Conservation (phyloP, 2,329 filamentous ascomycete species). For the Kalaharituber pfeilii region DNA sequence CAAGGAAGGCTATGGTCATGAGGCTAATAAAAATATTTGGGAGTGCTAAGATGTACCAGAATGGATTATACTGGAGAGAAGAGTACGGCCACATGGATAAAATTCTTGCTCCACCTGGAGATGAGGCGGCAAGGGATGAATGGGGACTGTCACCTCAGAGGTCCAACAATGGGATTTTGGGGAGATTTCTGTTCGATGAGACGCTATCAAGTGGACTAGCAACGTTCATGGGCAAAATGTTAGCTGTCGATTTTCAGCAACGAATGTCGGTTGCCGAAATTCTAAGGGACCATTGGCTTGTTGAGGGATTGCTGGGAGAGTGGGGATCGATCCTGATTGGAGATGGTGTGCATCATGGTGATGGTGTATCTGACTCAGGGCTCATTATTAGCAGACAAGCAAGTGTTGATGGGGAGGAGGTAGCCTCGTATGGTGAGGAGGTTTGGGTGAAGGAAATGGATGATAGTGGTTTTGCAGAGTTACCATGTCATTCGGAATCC, state of each 20-base stretch:
- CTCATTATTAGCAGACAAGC: too few relatives aligned
- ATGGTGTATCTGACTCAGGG: background rate
- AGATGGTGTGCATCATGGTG: background rate
- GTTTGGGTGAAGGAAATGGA: background rate
- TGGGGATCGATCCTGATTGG: slow-evolving; percentile 11
- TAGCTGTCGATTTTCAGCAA: slow-evolving; percentile 9
- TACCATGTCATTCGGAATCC: too few relatives aligned
- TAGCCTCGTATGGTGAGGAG: background rate
- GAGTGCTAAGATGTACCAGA: slow-evolving; percentile 10
- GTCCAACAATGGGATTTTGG: background rate
- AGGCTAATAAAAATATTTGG: slow-evolving; percentile 15
- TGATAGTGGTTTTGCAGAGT: background rate
- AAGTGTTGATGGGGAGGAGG: background rate
- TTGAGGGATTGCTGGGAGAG: slow-evolving; percentile 11
- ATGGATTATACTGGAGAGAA: slow-evolving; percentile 11
- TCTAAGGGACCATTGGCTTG: slow-evolving; percentile 14
- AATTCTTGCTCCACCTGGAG: slow-evolving; percentile 7
- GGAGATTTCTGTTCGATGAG: slow-evolving; percentile 1
- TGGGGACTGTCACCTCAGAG: slow-evolving; percentile 1
- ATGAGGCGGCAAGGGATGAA: slow-evolving; percentile 3
- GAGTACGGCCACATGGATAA: slow-evolving; percentile 13
- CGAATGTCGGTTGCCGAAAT: slow-evolving; percentile 8
- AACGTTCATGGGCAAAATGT: slow-evolving; percentile 11
- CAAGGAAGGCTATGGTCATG: slow-evolving; percentile 10
- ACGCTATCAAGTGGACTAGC: slow-evolving; percentile 5